A percentile compares a stretch with the other conserved stretches of the same genome.
Conservation (phyloP, 116 monocot genomes). For the Posidonia oceanica region DNA sequence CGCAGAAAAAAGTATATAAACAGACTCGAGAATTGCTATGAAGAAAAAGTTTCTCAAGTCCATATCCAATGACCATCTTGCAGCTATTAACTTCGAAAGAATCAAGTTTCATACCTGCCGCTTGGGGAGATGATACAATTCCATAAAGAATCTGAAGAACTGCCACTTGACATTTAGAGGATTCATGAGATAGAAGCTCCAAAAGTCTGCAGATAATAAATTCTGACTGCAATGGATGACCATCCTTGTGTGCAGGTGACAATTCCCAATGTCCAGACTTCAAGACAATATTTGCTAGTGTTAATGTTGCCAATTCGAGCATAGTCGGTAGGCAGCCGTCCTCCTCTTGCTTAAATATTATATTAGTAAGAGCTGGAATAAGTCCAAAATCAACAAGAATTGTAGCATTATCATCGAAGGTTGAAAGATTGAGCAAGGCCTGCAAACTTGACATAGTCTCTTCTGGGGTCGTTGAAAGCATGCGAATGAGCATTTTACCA, state of each 20-base stretch:
- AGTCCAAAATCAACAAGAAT: conserved; percentile 29
- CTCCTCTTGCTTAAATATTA: conserved; percentile 11
- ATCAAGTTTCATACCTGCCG: conserved; percentile 18
- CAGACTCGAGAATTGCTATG: too few species aligned
- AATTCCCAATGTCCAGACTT: conserved; percentile 45
- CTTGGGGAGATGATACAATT: conserved; percentile 33
- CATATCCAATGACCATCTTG: too few species aligned
- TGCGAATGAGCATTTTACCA: too few species aligned
- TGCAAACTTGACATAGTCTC: conserved; percentile 21
- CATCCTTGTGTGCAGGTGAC: conserved; percentile 30
- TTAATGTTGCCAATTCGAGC: background rate
- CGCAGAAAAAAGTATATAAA: too few species aligned
- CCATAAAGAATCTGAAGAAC: conserved; percentile 35
- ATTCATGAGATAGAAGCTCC: conserved; percentile 17
- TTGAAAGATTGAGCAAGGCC: conserved; percentile 35
- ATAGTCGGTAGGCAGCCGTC: too few species aligned
- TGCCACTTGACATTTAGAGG: conserved; percentile 18
- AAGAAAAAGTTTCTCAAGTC: too few species aligned
- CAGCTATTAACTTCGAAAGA: too few species aligned
- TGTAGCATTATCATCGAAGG: conserved; percentile 36
- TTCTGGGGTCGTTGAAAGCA: background rate
- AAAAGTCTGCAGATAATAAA: conserved; percentile 23
- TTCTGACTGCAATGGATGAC: conserved; percentile 35
- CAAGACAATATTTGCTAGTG: conserved; percentile 32
- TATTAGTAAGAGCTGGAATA: conserved; percentile 26